Percentiles rank a stretch among this genome's conserved stretches.
phyloP scores from a whole-genome alignment of 768 basidiomycete species.

The Amanita jacksonii region DNA sequence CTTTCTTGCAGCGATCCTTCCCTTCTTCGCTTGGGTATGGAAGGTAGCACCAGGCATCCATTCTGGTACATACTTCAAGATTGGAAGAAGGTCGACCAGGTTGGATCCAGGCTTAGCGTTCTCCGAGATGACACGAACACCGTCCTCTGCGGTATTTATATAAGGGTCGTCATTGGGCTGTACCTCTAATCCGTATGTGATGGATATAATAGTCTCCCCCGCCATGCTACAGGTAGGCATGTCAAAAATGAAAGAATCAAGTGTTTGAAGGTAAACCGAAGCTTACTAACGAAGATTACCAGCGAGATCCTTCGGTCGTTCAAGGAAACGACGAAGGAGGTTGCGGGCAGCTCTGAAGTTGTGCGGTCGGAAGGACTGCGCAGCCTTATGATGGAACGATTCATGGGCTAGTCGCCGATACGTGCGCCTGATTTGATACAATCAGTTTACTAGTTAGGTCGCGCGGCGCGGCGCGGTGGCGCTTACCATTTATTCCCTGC shows the following conservation, averaged over 20 bases:
- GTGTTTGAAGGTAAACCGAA: background rate
- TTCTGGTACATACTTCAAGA: conserved; percentile 15
- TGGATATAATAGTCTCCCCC: conserved; percentile 12
- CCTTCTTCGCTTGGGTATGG: too few species aligned
- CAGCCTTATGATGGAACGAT: conserved; percentile 10
- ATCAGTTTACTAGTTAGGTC: conserved; percentile 4
- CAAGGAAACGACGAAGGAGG: conserved; percentile 23
- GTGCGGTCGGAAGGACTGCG: conserved; percentile 17
- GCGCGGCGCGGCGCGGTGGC: too few species aligned
- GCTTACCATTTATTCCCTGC: background rate
- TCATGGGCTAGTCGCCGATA: conserved; percentile 20
- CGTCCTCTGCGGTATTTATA: background rate
- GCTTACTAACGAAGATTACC: conserved; percentile 28
- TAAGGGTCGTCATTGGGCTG: conserved; percentile 3
- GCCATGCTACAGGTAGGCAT: conserved; percentile 24
- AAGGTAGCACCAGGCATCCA: too few species aligned
- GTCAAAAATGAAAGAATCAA: background rate
- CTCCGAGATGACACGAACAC: background rate
- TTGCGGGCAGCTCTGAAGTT: conserved; percentile 20
- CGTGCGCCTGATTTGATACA: conserved; percentile 15
- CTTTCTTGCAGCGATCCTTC: too few species aligned
- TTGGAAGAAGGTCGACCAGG: conserved; percentile 7
- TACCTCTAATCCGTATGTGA: background rate
- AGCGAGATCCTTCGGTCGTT: conserved; percentile 21
- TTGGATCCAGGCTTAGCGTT: background rate